phyloP scores from a whole-genome alignment of 1,284 basidiomycete species.

The Veloboletus limbatus region DNA sequence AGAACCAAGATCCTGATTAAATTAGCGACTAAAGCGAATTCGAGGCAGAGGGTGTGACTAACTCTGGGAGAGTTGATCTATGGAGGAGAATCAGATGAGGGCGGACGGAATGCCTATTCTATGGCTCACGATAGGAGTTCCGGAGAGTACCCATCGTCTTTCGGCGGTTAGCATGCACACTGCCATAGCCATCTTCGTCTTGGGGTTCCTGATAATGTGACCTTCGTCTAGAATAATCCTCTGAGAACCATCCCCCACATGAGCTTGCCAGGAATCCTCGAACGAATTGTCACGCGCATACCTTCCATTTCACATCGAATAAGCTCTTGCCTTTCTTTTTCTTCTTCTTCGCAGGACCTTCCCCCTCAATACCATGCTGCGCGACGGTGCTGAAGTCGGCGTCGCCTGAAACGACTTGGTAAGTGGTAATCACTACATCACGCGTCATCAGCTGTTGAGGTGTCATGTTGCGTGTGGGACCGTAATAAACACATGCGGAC shows the following conservation, averaged over 20 bases:
- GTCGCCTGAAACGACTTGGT: conserved; percentile 49
- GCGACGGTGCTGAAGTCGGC: conserved; percentile 18
- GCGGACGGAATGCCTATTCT: not conserved
- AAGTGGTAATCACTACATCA: conserved; percentile 90
- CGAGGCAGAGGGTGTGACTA: conserved; percentile 2
- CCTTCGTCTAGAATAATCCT: conserved; percentile 87
- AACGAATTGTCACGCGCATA: conserved; percentile 20
- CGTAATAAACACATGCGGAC: conserved; percentile 67
- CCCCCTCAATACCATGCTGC: conserved; percentile 6
- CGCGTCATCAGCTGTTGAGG: conserved; percentile 60
- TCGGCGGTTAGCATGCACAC: conserved; percentile 68
- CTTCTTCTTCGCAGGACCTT: conserved; percentile 44
- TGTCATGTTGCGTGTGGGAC: conserved; percentile 58
- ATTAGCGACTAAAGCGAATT: not conserved
- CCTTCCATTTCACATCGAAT: conserved; percentile 80
- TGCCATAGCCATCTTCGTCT: conserved; percentile 78
- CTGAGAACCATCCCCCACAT: conserved; percentile 37
- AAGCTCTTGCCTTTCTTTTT: conserved; percentile 59
- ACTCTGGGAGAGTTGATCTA: conserved; percentile 81
- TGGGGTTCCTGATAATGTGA: conserved; percentile 81
- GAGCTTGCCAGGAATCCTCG: not conserved
- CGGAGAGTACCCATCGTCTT: conserved; percentile 77
- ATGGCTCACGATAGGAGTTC: conserved; percentile 78
- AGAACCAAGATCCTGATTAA: conserved; percentile 74
- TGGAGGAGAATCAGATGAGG: conserved; percentile 1